Evolutionary conservation across 768 basidiomycete species (phyloP).

Genomic region (Myochromella boudieri): DNA sequence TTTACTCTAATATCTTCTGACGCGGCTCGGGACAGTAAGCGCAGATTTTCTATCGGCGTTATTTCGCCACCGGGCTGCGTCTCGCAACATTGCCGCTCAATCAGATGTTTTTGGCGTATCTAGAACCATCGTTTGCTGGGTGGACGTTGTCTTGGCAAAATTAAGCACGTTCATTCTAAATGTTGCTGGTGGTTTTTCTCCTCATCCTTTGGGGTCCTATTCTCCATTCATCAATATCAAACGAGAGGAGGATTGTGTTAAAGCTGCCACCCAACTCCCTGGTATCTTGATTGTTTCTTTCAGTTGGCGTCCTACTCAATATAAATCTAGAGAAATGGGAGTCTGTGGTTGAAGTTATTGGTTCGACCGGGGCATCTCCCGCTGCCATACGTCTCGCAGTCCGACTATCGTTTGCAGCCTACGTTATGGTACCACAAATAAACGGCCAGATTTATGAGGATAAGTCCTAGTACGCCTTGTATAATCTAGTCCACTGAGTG

Average conservation of each 20-base stretch:
- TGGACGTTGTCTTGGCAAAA: conserved; percentile 58
- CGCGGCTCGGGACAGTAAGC: conserved; percentile 22
- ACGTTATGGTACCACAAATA: conserved; percentile 51
- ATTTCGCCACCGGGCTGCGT: conserved; percentile 52
- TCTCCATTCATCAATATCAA: conserved; percentile 35
- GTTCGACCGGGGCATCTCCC: conserved; percentile 52
- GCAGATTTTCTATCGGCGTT: conserved; percentile 34
- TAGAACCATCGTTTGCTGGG: conserved; percentile 57
- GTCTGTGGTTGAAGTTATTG: conserved; percentile 41
- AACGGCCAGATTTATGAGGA: conserved; percentile 22
- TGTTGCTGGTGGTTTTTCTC: conserved; percentile 21
- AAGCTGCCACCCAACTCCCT: conserved; percentile 69
- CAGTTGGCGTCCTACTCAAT: not conserved
- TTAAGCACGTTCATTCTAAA: conserved; percentile 37
- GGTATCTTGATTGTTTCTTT: conserved; percentile 35
- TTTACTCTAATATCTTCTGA: conserved; percentile 12
- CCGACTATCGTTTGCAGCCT: conserved; percentile 53
- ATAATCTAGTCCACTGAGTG: no score
- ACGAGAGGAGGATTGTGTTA: conserved; percentile 49
- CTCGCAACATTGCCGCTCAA: conserved; percentile 41
- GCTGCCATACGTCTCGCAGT: conserved; percentile 60
- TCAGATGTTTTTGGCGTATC: conserved; percentile 22
- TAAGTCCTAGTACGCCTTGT: conserved; percentile 11
- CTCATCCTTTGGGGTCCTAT: conserved; percentile 23
- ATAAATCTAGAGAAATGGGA: conserved; percentile 50